phyloP scores from a whole-genome alignment of 2,329 filamentous ascomycete genomes.

The Botrytis galanthina region DNA sequence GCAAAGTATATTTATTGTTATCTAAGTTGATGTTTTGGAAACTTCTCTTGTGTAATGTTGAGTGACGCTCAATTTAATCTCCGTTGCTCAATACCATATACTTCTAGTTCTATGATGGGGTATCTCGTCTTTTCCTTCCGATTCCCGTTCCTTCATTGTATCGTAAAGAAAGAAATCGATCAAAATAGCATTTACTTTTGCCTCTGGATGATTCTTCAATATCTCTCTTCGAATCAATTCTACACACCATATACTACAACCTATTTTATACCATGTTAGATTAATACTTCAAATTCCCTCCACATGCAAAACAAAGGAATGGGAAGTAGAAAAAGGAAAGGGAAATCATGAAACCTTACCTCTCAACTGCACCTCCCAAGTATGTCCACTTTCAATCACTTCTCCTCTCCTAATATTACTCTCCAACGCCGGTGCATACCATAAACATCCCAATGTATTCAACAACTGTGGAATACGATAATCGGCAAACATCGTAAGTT shows the following conservation, averaged over 20 bases:
- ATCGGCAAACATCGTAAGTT: constrained; percentile 98
- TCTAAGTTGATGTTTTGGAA: not conserved
- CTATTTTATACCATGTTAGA: constrained; percentile 41
- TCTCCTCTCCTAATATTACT: constrained; percentile 64
- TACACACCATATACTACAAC: constrained; percentile 94
- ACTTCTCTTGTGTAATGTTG: not conserved
- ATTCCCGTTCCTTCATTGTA: constrained; percentile 82
- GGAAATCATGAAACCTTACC: constrained; percentile 49
- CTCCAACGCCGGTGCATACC: constrained; percentile 78
- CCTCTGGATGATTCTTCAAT: constrained; percentile 65
- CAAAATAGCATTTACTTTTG: constrained; percentile 78
- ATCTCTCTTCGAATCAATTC: constrained; percentile 87
- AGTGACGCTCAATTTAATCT: not conserved
- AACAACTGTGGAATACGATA: constrained; percentile 96
- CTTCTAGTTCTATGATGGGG: constrained; percentile 88
- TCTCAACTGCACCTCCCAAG: constrained; percentile 83
- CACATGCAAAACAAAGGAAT: not conserved
- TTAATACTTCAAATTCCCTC: not conserved
- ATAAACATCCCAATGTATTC: constrained; percentile 75
- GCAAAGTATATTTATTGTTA: not conserved
- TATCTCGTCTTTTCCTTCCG: constrained; percentile 56
- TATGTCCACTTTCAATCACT: constrained; percentile 66
- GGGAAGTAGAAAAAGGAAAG: not conserved
- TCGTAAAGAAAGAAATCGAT: constrained; percentile 99
- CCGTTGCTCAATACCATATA: constrained; percentile 76